phyloP scores from a whole-genome alignment of 208 protist genomes.

The Crithidia sp. region DNA sequence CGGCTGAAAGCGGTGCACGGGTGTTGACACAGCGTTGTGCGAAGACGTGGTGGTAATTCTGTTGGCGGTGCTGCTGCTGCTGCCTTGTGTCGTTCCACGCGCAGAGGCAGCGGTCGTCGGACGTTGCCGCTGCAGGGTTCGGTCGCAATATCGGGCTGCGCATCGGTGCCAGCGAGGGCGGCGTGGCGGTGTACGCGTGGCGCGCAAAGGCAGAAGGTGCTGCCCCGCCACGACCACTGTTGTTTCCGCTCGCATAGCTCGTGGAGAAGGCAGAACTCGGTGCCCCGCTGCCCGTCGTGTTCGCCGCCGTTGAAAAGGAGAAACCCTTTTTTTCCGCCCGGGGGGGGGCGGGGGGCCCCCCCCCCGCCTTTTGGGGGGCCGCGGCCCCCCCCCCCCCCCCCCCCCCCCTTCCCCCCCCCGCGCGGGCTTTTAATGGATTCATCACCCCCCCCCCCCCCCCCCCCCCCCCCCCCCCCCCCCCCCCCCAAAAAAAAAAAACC shows the following conservation, averaged over 20 bases:
- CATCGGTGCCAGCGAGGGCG: slow-evolving; percentile 20
- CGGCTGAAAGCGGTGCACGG: slow-evolving; percentile 11
- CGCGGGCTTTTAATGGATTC: too few species aligned
- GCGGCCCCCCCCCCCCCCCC: too few species aligned
- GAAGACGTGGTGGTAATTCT: not conserved
- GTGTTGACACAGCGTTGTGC: slow-evolving; percentile 26
- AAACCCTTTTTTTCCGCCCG: too few species aligned
- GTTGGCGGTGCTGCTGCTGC: too few species aligned
- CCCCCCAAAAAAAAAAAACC: too few species aligned
- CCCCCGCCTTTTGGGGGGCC: too few species aligned
- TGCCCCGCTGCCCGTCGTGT: slow-evolving; percentile 1
- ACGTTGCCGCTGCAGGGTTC: not conserved
- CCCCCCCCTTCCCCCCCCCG: too few species aligned
- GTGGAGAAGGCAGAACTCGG: slow-evolving; percentile 8
- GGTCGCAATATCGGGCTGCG: slow-evolving; percentile 19
- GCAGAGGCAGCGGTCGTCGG: too few species aligned
- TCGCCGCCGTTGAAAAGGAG: slow-evolving; percentile 20
- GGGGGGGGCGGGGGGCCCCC: too few species aligned
- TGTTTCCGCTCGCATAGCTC: not conserved
- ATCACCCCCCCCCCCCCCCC: too few species aligned
- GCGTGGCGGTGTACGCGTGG: slow-evolving; percentile 31
- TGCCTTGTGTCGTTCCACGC: too few species aligned
- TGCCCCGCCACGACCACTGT: not conserved
- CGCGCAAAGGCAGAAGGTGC: slow-evolving; percentile 6
- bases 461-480: too few species aligned